Conservation (phyloP, 1,139 yeast species). For the Komagataea norvegica region DNA sequence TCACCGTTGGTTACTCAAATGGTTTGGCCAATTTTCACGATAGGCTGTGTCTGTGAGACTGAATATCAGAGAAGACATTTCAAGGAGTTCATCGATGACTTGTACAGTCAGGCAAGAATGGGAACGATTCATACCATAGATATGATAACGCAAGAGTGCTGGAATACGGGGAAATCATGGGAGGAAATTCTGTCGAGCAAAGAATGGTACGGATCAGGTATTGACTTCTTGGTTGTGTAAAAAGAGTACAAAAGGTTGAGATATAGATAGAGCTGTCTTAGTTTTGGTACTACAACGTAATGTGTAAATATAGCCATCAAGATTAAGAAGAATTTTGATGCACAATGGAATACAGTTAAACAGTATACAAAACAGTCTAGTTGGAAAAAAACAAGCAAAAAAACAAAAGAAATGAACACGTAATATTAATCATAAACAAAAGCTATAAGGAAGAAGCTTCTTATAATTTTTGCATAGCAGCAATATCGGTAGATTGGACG, state of each 20-base stretch:
- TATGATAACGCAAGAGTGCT: slow-evolving; percentile 38
- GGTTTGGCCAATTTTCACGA: slow-evolving; percentile 55
- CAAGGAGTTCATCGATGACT: slow-evolving; percentile 33
- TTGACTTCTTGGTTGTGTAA: slow-evolving; percentile 42
- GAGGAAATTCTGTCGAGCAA: slow-evolving; percentile 37
- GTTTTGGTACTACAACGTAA: too few relatives aligned
- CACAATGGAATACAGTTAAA: too few relatives aligned
- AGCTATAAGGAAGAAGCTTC: slow-evolving; percentile 3
- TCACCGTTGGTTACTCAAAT: slow-evolving; percentile 50
- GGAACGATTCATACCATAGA: slow-evolving; percentile 43
- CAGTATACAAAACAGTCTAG: too few relatives aligned
- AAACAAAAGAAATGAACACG: slow-evolving; percentile 11
- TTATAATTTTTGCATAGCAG: slow-evolving; percentile 96
- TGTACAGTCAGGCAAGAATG: slow-evolving; percentile 47
- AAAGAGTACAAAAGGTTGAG: not conserved
- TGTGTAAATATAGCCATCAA: too few relatives aligned
- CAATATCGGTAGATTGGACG: slow-evolving; percentile 97
- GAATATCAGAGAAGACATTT: slow-evolving; percentile 31
- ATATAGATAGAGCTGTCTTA: not conserved
- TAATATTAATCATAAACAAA: slow-evolving; percentile 11
- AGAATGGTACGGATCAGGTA: slow-evolving; percentile 44
- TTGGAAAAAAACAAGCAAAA: too few relatives aligned
- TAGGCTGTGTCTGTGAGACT: slow-evolving; percentile 39
- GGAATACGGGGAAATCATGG: slow-evolving; percentile 37
- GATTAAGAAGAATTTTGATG: too few relatives aligned